These are phyloP conservation scores for Diddensiella caesifluorescens DNA, from an alignment of 805 yeast genomes.

Conservation along the genomic window DNA sequence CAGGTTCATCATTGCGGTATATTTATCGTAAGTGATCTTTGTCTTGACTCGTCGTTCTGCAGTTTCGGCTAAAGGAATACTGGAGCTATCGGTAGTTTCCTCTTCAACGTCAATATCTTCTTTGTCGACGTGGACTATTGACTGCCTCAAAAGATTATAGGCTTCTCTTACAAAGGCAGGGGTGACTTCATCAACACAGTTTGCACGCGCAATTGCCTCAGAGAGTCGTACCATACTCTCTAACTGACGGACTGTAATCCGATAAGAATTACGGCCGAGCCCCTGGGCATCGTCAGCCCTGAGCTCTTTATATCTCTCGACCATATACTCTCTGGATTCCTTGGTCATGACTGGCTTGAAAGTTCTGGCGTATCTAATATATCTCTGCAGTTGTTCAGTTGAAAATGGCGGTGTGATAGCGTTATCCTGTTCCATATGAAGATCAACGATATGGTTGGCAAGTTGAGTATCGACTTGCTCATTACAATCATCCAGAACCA, in stretches of 20 bases:
- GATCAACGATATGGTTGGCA: slow-evolving; percentile 86
- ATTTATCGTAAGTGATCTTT: slow-evolving; percentile 77
- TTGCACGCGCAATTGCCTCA: slow-evolving; percentile 96
- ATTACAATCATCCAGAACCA: slow-evolving; percentile 89
- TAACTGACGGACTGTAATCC: slow-evolving; percentile 95
- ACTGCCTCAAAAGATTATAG: slow-evolving; percentile 78
- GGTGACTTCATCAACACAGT: slow-evolving; percentile 83
- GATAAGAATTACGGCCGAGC: slow-evolving; percentile 68
- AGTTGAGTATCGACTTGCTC: slow-evolving; percentile 83
- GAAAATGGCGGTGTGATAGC: slow-evolving; percentile 87
- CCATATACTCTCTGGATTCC: slow-evolving; percentile 72
- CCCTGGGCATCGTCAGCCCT: slow-evolving; percentile 91
- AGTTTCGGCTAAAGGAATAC: slow-evolving; percentile 7
- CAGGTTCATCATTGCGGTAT: slow-evolving; percentile 75
- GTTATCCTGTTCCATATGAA: slow-evolving; percentile 85
- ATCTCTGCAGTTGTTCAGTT: slow-evolving; percentile 81
- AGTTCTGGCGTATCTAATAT: slow-evolving; percentile 86
- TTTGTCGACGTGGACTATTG: slow-evolving; percentile 88
- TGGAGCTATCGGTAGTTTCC: slow-evolving; percentile 31
- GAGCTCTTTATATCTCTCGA: slow-evolving; percentile 74
- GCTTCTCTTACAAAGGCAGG: slow-evolving; percentile 90
- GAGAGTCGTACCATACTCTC: slow-evolving; percentile 90
- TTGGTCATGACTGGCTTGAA: slow-evolving; percentile 84
- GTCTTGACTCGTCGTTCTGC: slow-evolving; percentile 37
- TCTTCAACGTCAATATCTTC: slow-evolving; percentile 86